phyloP scores from a whole-genome alignment of 2,329 filamentous ascomycete species.

The Fusarium stilboides region DNA sequence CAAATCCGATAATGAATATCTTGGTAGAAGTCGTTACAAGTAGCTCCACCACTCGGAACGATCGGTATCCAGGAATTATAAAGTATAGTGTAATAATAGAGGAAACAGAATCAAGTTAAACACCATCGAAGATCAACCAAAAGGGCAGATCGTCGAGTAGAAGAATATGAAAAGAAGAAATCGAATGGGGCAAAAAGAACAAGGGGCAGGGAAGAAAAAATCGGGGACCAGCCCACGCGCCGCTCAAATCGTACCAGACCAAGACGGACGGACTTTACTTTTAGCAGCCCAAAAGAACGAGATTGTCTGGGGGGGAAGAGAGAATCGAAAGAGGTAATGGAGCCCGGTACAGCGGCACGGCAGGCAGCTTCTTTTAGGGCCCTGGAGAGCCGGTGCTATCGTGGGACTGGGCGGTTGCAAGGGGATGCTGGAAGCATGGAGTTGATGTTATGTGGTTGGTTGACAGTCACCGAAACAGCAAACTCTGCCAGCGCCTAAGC shows the following conservation, averaged over 20 bases:
- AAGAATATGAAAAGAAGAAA: conserved; percentile 27
- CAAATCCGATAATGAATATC: conserved; percentile 19
- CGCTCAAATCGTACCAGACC: conserved; percentile 49
- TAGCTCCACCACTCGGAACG: conserved; percentile 26
- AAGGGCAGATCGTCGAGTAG: conserved; percentile 33
- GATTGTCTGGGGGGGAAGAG: conserved; percentile 13
- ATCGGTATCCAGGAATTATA: conserved; percentile 22
- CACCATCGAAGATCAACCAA: conserved; percentile 32
- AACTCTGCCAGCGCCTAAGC: conserved; percentile 26
- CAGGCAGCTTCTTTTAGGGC: conserved; percentile 30
- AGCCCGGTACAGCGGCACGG: conserved; percentile 30
- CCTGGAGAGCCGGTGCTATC: conserved; percentile 12
- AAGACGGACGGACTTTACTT: conserved; percentile 40
- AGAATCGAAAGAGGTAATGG: conserved; percentile 40
- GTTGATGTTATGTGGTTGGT: conserved; percentile 42
- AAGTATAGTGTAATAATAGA: conserved; percentile 15
- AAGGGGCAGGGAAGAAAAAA: conserved; percentile 37
- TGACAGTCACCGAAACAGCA: conserved; percentile 13
- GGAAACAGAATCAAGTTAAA: conserved; percentile 30
- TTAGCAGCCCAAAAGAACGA: conserved; percentile 34
- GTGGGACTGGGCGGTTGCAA: conserved; percentile 16
- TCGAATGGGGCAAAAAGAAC: conserved; percentile 13
- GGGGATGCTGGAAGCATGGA: conserved; percentile 19
- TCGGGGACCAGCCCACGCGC: conserved; percentile 49
- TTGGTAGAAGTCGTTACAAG: conserved; percentile 4